Evolutionary conservation across 345 rosid species (phyloP).

Genomic region (Bruguiera gymnorhiza): DNA sequence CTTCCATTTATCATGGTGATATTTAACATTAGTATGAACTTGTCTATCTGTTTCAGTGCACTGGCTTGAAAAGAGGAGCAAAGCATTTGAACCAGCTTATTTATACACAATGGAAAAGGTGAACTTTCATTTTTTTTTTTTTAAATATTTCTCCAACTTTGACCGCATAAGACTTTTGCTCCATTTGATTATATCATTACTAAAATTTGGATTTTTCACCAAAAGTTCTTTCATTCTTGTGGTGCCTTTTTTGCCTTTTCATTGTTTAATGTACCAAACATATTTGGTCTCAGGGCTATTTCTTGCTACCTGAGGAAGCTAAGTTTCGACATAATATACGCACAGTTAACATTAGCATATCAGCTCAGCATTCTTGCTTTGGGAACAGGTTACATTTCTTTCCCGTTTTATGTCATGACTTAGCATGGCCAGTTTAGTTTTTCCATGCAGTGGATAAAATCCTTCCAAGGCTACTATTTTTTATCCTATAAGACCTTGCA

Average conservation of each 20-base stretch:
- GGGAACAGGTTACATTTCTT: constrained; percentile 77
- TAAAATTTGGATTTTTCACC: background rate
- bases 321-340: constrained; percentile 76
- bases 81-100: constrained; percentile 86
- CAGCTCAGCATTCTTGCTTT: constrained; percentile 92
- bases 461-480: background rate
- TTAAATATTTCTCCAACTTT: background rate
- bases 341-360: constrained; percentile 79
- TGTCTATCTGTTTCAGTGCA: constrained; percentile 50
- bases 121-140: constrained; percentile 3
- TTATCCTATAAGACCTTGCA: background rate
- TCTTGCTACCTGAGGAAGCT: constrained; percentile 88
- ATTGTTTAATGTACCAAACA: background rate
- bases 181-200: background rate
- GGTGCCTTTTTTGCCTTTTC: constrained; percentile 5
- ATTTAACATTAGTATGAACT: constrained; percentile 10
- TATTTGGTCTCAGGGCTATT: constrained; percentile 61
- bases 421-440: background rate
- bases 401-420: background rate
- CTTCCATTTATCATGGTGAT: background rate
- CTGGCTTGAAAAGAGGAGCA: constrained; percentile 76
- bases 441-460: background rate
- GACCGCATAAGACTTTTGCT: constrained; percentile 1
- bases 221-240: background rate
- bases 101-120: constrained; percentile 96